Conservation (phyloP, 192 early-diverging fungal genomes). For the Coemansia sp. region DNA sequence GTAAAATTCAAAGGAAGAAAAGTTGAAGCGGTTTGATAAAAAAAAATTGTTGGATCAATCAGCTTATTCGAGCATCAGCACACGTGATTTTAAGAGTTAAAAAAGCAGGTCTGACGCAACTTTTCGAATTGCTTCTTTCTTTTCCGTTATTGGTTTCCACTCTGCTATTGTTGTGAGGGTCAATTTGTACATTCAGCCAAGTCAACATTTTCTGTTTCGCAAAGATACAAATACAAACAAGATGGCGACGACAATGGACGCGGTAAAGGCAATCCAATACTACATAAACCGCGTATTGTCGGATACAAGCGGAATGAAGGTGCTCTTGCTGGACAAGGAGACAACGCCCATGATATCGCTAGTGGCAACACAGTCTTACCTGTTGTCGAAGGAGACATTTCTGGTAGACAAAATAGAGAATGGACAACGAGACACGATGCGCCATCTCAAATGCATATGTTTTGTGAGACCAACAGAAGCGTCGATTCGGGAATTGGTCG, state of each 20-base stretch:
- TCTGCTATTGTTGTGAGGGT: background rate
- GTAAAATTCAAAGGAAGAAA: background rate
- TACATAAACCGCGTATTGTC: slow-evolving; percentile 91
- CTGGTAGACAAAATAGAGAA: slow-evolving; percentile 94
- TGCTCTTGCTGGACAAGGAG: slow-evolving; percentile 87
- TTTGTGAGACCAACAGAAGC: slow-evolving; percentile 86
- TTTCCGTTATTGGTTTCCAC: background rate
- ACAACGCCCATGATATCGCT: slow-evolving; percentile 96
- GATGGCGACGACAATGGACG: slow-evolving; percentile 60
- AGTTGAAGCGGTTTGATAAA: background rate
- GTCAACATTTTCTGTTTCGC: background rate
- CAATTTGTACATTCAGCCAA: background rate
- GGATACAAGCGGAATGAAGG: slow-evolving; percentile 96
- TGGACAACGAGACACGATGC: slow-evolving; percentile 80
- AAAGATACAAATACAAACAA: background rate
- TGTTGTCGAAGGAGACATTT: slow-evolving; percentile 91
- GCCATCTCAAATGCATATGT: slow-evolving; percentile 92
- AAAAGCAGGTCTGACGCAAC: background rate
- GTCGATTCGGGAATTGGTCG: slow-evolving; percentile 80
- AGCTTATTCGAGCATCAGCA: too few relatives aligned
- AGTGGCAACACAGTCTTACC: slow-evolving; percentile 88
- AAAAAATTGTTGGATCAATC: background rate
- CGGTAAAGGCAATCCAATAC: slow-evolving; percentile 76
- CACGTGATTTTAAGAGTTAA: background rate
- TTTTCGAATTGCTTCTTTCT: too few relatives aligned